phyloP scores from a whole-genome alignment of 2,329 filamentous ascomycete species.

The Rugonectria rugulosa region DNA sequence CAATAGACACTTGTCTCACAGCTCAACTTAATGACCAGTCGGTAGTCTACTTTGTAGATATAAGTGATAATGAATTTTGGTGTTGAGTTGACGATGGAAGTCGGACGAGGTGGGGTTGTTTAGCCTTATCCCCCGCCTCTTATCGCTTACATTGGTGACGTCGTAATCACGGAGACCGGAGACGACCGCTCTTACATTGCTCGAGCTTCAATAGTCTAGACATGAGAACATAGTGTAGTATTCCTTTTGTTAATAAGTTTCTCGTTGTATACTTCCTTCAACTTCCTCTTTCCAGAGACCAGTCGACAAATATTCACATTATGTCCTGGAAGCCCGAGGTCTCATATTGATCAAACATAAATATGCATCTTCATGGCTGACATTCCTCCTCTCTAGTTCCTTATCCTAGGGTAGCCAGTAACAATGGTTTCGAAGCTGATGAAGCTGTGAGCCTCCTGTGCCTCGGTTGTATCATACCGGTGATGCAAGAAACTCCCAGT shows the following conservation, averaged over 20 bases:
- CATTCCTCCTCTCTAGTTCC: no score
- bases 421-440: no score
- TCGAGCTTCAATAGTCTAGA: not conserved
- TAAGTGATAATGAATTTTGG: not conserved
- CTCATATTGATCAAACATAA: no score
- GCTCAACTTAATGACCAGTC: no score
- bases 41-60: not conserved
- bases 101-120: slow-evolving; percentile 31
- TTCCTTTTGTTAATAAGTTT: not conserved
- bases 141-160: slow-evolving; percentile 23
- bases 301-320: no score
- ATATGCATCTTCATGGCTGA: no score
- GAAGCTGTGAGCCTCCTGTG: no score
- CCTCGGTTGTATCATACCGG: no score
- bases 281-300: no score
- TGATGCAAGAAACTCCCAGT: not conserved
- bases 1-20: not conserved
- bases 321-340: no score
- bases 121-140: slow-evolving; percentile 30
- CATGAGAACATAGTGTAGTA: not conserved
- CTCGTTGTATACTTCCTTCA: no score
- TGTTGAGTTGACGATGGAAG: slow-evolving; percentile 20
- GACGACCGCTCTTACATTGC: slow-evolving; percentile 6
- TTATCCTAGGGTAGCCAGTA: no score
- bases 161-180: slow-evolving; percentile 16